Evolutionary conservation across 192 early-diverging fungal genomes (phyloP).

Genomic region (Entomortierella lignicola): DNA sequence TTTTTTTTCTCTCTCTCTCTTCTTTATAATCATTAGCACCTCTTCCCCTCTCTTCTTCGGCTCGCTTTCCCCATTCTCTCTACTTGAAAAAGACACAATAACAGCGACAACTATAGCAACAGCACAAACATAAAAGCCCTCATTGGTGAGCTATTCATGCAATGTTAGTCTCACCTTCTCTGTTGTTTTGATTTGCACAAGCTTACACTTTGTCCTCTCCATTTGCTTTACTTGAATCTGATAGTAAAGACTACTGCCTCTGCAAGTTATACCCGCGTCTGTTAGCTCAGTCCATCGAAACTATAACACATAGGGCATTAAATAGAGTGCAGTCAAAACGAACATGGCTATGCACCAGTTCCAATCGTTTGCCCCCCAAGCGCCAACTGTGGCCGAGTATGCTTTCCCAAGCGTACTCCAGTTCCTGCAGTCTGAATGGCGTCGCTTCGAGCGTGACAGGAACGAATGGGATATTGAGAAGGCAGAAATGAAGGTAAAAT

Average conservation of each 20-base stretch:
- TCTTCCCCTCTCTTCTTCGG: too few relatives aligned
- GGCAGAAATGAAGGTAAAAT: constrained; percentile 78
- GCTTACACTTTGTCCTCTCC: too few relatives aligned
- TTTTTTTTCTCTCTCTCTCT: too few relatives aligned
- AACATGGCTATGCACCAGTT: constrained; percentile 34
- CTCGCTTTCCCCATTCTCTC: too few relatives aligned
- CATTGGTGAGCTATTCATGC: too few relatives aligned
- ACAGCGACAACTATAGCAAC: background rate
- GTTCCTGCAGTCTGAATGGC: constrained; percentile 86
- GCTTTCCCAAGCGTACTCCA: constrained; percentile 84
- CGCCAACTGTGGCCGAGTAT: constrained; percentile 62
- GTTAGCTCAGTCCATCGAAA: background rate
- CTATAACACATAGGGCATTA: background rate
- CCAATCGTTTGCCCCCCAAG: constrained; percentile 35
- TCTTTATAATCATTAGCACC: too few relatives aligned
- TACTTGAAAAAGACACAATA: too few relatives aligned
- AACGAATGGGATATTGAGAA: constrained; percentile 90
- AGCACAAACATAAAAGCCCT: too few relatives aligned
- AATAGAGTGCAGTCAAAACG: background rate
- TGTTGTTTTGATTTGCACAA: too few relatives aligned
- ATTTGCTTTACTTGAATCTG: background rate
- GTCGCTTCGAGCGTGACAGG: constrained; percentile 83
- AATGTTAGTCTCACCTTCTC: too few relatives aligned
- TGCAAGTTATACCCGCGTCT: too few relatives aligned
- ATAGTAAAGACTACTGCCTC: too few relatives aligned